phyloP scores from a whole-genome alignment of 2,329 filamentous ascomycete species.

The Penicillium janthinellum region DNA sequence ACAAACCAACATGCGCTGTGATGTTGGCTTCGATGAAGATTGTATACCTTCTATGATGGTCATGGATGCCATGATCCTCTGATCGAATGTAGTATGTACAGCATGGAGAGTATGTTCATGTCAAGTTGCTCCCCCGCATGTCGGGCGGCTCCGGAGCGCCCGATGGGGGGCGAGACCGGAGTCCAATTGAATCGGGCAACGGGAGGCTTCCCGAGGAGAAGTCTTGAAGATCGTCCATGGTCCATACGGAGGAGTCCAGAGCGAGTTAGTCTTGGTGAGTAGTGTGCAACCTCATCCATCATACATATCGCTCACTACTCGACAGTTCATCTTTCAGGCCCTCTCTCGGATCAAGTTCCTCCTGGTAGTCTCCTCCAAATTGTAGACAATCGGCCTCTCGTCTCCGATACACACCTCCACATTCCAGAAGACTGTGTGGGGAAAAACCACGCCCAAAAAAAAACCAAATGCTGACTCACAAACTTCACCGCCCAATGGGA shows the following conservation, averaged over 20 bases:
- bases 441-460: neutral
- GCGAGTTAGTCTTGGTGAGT: neutral
- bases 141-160: conserved; percentile 21
- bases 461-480: conserved; percentile 23
- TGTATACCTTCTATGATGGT: neutral
- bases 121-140: conserved; percentile 9
- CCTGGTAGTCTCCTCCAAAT: neutral
- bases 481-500: conserved; percentile 25
- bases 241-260: neutral
- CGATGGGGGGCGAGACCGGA: conserved; percentile 4
- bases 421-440: neutral
- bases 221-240: conserved; percentile 9
- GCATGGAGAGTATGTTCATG: neutral
- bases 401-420: conserved; percentile 8
- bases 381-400: conserved; percentile 6
- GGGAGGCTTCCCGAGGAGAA: conserved; percentile 16
- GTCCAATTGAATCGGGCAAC: conserved; percentile 16
- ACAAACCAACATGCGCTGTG: neutral
- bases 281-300: neutral
- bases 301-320: neutral
- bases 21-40: neutral
- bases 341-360: neutral
- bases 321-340: neutral
- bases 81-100: neutral
- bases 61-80: neutral